Evolutionary conservation across 176 grass and related monocot genomes (phyloP), one percentile per base, ranked within the genome.

Genomic region (Avena atlantica): DNA sequence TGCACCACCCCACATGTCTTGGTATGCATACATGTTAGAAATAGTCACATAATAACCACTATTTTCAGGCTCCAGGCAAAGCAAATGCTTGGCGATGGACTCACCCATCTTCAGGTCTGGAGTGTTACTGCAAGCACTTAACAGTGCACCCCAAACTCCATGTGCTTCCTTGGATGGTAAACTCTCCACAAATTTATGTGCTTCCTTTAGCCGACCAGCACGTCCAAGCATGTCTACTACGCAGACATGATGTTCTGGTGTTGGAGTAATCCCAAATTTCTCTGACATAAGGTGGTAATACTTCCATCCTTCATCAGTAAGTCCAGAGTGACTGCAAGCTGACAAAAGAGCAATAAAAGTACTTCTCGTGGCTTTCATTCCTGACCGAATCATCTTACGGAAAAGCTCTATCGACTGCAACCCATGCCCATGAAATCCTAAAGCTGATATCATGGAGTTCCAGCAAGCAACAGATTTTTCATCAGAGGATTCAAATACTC

Each of bases 401-500:
- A 96, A 94, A 92, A 93, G 89, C 45, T 91, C 87, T 31, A 94
- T 92, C 0, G 97, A 90, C 56, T 79, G 91, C 75, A 87, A 77
- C 70, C 92, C 94, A 71, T 90, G 84, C 24, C 94, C 87, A 87
- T 96, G 94, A 78, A 96, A 88, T 13, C 92, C 92, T 31, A 93
- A 93, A 29, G 92, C 93, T 58, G 91, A 86, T 86, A 96, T 99
- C 92, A 99, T 91, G 55, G 92, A 96, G 75, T 99, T 99, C 97
- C 97, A 96, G 16, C 87, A 95, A 80, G 97, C 90, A 87, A 87
- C 76, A 4, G 89, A 93, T 87, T 88, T 99, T 84, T 90, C 85
- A 29, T 76, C 14, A 71, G 87, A 91, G 53, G 63, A 81, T 86
- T 91, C 82, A 83, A 96, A 96, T 87, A 90, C 81, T 66, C 21